These are phyloP conservation scores for Coprinellus micaceus DNA, from an alignment of 768 basidiomycete genomes.

Conservation along the genomic window DNA sequence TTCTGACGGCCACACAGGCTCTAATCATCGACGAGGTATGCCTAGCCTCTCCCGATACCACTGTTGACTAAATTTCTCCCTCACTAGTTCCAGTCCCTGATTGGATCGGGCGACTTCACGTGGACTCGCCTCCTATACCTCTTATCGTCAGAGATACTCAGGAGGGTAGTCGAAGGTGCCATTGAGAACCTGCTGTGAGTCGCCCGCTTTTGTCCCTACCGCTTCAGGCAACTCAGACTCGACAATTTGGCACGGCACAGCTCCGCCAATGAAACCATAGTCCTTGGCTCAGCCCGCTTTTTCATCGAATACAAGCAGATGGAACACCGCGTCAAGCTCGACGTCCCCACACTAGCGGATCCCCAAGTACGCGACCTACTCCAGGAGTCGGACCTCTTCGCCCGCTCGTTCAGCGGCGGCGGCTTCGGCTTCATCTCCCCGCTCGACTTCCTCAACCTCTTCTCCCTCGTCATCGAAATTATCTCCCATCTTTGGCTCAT, in stretches of 20 bases:
- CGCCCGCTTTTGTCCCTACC: constrained; percentile 10
- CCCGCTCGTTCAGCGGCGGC: constrained; percentile 73
- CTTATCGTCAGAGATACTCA: constrained; percentile 56
- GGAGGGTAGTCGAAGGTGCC: constrained; percentile 60
- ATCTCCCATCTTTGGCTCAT: constrained; percentile 69
- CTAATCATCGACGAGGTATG: constrained; percentile 80
- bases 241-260: constrained; percentile 34
- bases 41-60: constrained; percentile 12
- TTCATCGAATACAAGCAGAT: constrained; percentile 77
- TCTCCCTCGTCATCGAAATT: constrained; percentile 69
- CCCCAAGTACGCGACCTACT: constrained; percentile 71
- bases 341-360: constrained; percentile 75
- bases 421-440: constrained; percentile 80
- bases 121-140: constrained; percentile 62
- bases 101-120: constrained; percentile 69
- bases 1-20: constrained; percentile 40
- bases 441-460: constrained; percentile 70
- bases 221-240: constrained; percentile 11
- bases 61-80: constrained; percentile 14
- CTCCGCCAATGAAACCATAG: constrained; percentile 65
- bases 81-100: constrained; percentile 60
- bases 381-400: constrained; percentile 84
- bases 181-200: constrained; percentile 76
- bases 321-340: constrained; percentile 70
- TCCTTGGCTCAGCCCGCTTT: constrained; percentile 70